Conservation (phyloP, 2,329 filamentous ascomycete genomes). For the Achaetomium macrosporum region DNA sequence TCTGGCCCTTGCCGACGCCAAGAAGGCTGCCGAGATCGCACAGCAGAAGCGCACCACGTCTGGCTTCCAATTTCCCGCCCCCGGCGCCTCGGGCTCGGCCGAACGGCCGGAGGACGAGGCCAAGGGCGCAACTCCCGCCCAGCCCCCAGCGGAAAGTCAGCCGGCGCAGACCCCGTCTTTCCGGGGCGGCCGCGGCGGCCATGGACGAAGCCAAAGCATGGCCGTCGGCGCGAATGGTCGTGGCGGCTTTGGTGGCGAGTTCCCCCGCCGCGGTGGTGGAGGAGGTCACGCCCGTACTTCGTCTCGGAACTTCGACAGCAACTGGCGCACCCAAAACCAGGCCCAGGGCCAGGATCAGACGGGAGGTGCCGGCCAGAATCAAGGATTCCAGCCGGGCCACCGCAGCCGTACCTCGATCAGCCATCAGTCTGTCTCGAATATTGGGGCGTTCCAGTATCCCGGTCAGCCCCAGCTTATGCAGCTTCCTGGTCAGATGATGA, state of each 20-base stretch:
- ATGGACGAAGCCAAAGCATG: constrained; percentile 87
- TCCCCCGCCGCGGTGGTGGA: constrained; percentile 69
- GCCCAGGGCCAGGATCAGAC: constrained; percentile 62
- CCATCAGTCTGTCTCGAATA: constrained; percentile 72
- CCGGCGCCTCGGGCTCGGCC: constrained; percentile 55
- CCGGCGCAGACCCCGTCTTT: constrained; percentile 38
- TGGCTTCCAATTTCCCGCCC: constrained; percentile 88
- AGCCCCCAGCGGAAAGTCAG: constrained; percentile 34
- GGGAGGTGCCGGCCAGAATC: constrained; percentile 46
- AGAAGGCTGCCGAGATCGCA: constrained; percentile 92
- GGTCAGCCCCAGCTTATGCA: constrained; percentile 83
- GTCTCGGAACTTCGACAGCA: constrained; percentile 94
- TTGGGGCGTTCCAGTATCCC: constrained; percentile 85
- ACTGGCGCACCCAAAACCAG: constrained; percentile 80
- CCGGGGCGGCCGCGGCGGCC: constrained; percentile 51
- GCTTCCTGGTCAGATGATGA: constrained; percentile 78
- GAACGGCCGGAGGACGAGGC: constrained; percentile 54
- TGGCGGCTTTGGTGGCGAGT: constrained; percentile 58
- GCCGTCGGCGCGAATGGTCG: constrained; percentile 64
- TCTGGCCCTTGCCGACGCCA: constrained; percentile 87
- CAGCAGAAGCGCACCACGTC: constrained; percentile 95
- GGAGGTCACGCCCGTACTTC: constrained; percentile 75
- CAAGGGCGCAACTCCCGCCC: constrained; percentile 28
- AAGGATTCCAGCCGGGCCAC: constrained; percentile 87
- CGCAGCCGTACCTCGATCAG: constrained; percentile 78